These are phyloP conservation scores for Alloteropsis semialata DNA, from an alignment of 176 grass and related monocot species.

Conservation along the genomic window DNA sequence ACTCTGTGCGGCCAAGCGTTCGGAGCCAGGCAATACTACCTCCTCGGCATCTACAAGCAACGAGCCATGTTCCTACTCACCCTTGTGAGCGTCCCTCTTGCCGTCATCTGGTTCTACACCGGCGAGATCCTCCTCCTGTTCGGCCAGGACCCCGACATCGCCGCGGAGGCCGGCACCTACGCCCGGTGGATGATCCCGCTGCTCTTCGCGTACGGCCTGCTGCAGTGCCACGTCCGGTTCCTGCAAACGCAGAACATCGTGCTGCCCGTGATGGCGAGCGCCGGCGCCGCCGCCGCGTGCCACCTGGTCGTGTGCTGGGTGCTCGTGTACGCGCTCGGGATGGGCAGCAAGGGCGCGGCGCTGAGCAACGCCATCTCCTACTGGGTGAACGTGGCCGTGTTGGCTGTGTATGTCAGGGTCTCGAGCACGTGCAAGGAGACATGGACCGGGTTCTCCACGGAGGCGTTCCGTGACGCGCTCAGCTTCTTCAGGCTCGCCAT, in stretches of 20 bases:
- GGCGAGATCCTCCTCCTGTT: conserved; percentile 34
- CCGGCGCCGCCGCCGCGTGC: conserved; percentile 28
- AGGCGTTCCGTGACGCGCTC: conserved; percentile 14
- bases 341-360: conserved; percentile 47
- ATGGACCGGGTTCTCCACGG: conserved; percentile 28
- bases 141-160: conserved; percentile 42
- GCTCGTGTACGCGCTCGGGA: conserved; percentile 30
- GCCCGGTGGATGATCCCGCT: conserved; percentile 43
- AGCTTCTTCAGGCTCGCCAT: conserved; percentile 30
- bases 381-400: conserved; percentile 10
- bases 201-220: conserved; percentile 40
- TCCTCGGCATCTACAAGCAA: conserved; percentile 49
- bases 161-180: conserved; percentile 32
- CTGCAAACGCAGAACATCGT: conserved; percentile 59
- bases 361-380: conserved; percentile 21
- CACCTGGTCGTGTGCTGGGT: conserved; percentile 49
- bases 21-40: conserved; percentile 28
- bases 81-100: conserved; percentile 16
- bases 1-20: neutral
- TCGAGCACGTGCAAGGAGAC: conserved; percentile 18
- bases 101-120: conserved; percentile 34
- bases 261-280: conserved; percentile 33
- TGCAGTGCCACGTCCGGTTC: conserved; percentile 34
- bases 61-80: conserved; percentile 45
- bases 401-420: conserved; percentile 22